Evolutionary conservation across 306 rosid genomes (phyloP).

Genomic region (Spatholobus suberectus): DNA sequence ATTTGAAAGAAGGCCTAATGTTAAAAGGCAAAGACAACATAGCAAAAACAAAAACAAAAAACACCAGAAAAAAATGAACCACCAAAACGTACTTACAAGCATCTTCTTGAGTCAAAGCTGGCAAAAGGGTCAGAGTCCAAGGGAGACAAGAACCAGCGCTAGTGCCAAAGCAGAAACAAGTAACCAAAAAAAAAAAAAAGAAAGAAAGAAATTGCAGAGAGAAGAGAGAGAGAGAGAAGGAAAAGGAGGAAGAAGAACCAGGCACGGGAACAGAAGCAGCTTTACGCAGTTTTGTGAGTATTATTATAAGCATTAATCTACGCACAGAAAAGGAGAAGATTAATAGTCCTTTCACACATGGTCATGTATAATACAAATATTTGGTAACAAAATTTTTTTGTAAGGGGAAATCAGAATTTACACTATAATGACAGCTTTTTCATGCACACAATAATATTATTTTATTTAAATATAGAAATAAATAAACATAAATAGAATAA

Average conservation of each 20-base stretch:
- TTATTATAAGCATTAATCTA: slow-evolving; percentile 67
- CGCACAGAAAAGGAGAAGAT: slow-evolving; percentile 43
- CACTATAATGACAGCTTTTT: slow-evolving; percentile 61
- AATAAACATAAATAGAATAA: not conserved
- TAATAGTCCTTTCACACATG: slow-evolving; percentile 41
- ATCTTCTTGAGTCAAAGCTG: slow-evolving; percentile 82
- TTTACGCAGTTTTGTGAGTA: slow-evolving; percentile 47
- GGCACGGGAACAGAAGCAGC: slow-evolving; percentile 44
- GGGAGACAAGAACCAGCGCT: slow-evolving; percentile 49
- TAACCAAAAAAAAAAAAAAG: not conserved
- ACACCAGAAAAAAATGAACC: slow-evolving; percentile 42
- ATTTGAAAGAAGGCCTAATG: slow-evolving; percentile 34
- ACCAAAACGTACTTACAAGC: slow-evolving; percentile 98
- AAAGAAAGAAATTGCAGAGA: slow-evolving; percentile 18
- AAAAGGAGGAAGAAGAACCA: slow-evolving; percentile 42
- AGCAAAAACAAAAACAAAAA: not conserved
- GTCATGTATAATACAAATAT: slow-evolving; percentile 41
- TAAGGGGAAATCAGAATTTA: not conserved
- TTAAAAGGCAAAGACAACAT: slow-evolving; percentile 30
- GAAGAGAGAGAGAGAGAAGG: slow-evolving; percentile 30
- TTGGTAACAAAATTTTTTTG: slow-evolving; percentile 22
- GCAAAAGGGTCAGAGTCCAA: slow-evolving; percentile 53
- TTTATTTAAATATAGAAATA: not conserved
- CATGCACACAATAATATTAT: slow-evolving; percentile 19
- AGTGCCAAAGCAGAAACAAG: slow-evolving; percentile 47